Percentiles rank a stretch among this genome's conserved stretches.
Conservation (phyloP, 2,329 filamentous ascomycete species). For the Aspergillus sp. region DNA sequence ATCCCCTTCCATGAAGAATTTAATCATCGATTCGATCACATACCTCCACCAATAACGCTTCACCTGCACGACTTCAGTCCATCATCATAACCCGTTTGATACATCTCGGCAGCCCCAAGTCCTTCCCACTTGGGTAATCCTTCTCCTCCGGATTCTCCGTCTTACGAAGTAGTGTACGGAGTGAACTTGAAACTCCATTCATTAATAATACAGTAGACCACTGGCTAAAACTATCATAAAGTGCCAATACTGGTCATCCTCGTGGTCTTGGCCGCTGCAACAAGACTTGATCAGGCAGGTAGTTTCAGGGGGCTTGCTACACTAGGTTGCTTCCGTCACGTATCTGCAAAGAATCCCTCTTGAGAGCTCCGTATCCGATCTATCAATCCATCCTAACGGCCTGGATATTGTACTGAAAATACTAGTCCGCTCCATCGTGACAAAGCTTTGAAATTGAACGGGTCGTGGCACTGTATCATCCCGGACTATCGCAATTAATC, state of each 20-base stretch:
- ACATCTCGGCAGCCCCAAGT: not conserved
- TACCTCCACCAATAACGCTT: not conserved
- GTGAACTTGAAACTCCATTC: too few species aligned
- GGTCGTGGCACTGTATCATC: not conserved
- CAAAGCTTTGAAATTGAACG: not conserved
- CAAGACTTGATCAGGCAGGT: too few species aligned
- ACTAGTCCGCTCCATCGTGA: not conserved
- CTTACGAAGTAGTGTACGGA: too few species aligned
- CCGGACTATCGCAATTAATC: conserved; percentile 1
- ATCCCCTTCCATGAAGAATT: not conserved
- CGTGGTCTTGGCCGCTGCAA: too few species aligned
- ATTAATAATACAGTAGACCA: too few species aligned
- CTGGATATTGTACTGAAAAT: not conserved
- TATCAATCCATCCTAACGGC: not conserved
- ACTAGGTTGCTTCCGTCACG: too few species aligned
- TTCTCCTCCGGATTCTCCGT: not conserved
- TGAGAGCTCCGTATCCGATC: too few species aligned
- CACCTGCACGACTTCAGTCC: not conserved
- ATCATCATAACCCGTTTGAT: not conserved
- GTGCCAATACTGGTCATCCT: too few species aligned
- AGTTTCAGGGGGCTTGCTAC: too few species aligned
- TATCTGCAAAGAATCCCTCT: too few species aligned
- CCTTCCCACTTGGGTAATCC: not conserved
- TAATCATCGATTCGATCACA: not conserved
- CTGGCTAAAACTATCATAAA: too few species aligned